phyloP scores from a whole-genome alignment of 768 basidiomycete genomes.

The Dacryopinax primogenitus region DNA sequence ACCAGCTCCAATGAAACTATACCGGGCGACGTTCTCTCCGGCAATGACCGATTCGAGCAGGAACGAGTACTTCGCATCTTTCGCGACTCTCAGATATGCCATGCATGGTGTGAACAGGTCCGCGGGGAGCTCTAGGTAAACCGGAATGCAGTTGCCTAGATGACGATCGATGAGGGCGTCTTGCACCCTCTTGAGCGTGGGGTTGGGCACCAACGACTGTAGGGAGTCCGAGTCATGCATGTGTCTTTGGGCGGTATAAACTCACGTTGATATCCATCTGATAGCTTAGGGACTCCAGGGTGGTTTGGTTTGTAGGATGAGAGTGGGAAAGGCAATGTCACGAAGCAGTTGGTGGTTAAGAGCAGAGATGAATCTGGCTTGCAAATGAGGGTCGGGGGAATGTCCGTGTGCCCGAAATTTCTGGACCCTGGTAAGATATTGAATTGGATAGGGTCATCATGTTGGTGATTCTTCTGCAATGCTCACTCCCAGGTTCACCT shows the following conservation, averaged over 20 bases:
- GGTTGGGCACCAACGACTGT: constrained; percentile 42
- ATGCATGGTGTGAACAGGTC: constrained; percentile 95
- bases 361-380: no score
- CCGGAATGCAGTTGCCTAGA: constrained; percentile 81
- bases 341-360: no score
- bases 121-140: constrained; percentile 85
- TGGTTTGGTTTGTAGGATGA: not conserved
- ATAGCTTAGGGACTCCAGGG: not conserved
- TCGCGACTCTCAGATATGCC: constrained; percentile 85
- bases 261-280: constrained; percentile 7
- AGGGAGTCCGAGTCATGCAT: not conserved
- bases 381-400: not conserved
- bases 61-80: constrained; percentile 89
- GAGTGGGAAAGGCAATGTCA: not conserved
- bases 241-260: not conserved
- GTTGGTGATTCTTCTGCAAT: constrained; percentile 27
- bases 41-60: constrained; percentile 83
- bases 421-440: constrained; percentile 1
- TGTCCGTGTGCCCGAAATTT: not conserved
- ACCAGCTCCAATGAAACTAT: constrained; percentile 96
- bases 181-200: constrained; percentile 61
- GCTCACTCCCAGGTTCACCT: constrained; percentile 68
- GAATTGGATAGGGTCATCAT: not conserved
- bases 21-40: constrained; percentile 83
- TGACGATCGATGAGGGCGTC: constrained; percentile 65